phyloP scores from a whole-genome alignment of 345 rosid species.

The Eucalyptus regnans region DNA sequence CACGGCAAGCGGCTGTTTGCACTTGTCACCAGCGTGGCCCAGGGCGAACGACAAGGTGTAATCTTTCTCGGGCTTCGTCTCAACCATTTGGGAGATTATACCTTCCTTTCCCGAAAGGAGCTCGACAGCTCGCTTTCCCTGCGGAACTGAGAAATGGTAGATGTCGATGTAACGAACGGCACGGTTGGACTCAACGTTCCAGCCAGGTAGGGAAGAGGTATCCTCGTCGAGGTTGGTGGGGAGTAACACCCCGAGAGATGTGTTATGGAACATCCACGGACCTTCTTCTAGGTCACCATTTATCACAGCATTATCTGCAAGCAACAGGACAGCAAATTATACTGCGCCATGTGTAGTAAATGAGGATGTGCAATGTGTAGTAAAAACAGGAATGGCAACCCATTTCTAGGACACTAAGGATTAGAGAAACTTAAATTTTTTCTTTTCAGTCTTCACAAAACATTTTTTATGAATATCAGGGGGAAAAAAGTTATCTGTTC shows the following conservation, averaged over 20 bases:
- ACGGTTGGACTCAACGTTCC: constrained; percentile 87
- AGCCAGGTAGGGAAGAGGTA: constrained; percentile 76
- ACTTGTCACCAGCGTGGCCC: constrained; percentile 83
- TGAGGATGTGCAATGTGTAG: neutral
- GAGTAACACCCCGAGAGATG: constrained; percentile 77
- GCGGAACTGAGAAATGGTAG: constrained; percentile 69
- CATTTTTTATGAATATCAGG: neutral
- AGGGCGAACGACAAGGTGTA: constrained; percentile 56
- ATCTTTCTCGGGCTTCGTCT: constrained; percentile 41
- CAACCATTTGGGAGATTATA: constrained; percentile 88
- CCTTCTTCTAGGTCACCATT: constrained; percentile 93
- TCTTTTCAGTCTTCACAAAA: neutral
- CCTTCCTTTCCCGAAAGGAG: constrained; percentile 96
- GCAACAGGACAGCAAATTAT: neutral
- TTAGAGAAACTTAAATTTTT: neutral
- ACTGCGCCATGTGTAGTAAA: neutral
- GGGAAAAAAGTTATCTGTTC: neutral
- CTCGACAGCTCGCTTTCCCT: constrained; percentile 81
- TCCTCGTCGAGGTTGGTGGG: constrained; percentile 92
- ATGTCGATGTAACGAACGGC: constrained; percentile 89
- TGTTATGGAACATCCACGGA: constrained; percentile 87
- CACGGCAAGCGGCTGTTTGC: constrained; percentile 82
- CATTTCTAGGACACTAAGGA: neutral
- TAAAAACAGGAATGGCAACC: neutral
- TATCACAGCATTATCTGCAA: constrained; percentile 65